Base-by-base conservation (phyloP, 192 early-diverging fungal genomes). In the Coemansia sp. region DNA sequence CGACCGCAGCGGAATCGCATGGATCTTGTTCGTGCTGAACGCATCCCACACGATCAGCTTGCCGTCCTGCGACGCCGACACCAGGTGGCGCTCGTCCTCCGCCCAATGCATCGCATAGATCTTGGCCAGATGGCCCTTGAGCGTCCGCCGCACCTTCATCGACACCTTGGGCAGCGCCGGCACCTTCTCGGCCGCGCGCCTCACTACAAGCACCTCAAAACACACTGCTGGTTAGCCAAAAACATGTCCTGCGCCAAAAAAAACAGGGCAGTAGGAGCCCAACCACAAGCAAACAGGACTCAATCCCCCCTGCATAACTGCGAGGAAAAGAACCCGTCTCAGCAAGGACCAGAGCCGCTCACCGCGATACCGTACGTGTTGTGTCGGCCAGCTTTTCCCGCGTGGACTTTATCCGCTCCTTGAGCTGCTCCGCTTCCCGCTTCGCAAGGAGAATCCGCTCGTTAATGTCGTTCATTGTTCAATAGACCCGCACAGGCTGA, bases 81-180 rank as follows among this genome's bases (percentile, higher is more conserved):
- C 97, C 4, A 99, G 78, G 64, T 99, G 97, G 44, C 94, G 84
- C 78, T 93, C 94, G 76, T 99, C 95, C 31, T 87, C 83, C 2
- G 92, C 92, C 95, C 96, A 99, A 72, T 99, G 93, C 94, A 97
- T 97, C 12, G 95, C 90, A 71, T 99, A 99, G 48, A 99, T 96
- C 65, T 99, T 99, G 14, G 95, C 94, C 53, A 99, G 69, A 70
- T 99, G 97, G 29, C 97, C 97, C 78, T 98, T 98, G 31, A 99
- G 82, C 10, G 94, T 95, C 39, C 95, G 84, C 44, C 95, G 87
- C 60, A 95, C 90, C 64, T 95, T 97, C 88, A 99, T 95, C 47
- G 83, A 83, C 36, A 94, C 85, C 36, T 93, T 81, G 11, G 94
- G 94, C 42, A 98, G 70, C 21, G 87, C 82, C 28, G 97, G 88